Conservation (phyloP, 805 yeast species). For the Myxozyma sirexii region DNA sequence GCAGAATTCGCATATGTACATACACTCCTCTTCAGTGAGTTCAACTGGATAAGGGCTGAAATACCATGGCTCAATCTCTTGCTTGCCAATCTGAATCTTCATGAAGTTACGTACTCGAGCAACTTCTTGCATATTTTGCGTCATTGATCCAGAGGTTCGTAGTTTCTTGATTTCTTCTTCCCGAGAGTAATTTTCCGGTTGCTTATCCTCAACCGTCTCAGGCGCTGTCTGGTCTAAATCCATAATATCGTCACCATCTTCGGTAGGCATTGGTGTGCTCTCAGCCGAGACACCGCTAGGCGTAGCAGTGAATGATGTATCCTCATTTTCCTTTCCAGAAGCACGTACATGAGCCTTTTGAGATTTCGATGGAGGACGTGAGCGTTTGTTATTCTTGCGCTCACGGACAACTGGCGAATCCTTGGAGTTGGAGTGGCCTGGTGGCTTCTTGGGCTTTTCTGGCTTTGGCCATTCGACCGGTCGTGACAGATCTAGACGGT, state of each 20-base stretch:
- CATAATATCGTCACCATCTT: constrained; percentile 62
- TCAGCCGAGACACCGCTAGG: background rate
- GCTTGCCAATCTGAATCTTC: constrained; percentile 81
- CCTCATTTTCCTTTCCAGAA: constrained; percentile 42
- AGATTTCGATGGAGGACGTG: constrained; percentile 10
- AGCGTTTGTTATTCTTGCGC: constrained; percentile 28
- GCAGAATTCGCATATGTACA: constrained; percentile 90
- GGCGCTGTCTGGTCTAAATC: constrained; percentile 83
- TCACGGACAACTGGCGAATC: constrained; percentile 21
- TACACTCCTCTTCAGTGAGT: constrained; percentile 85
- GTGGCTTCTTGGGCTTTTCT: constrained; percentile 52
- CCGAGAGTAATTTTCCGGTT: constrained; percentile 68
- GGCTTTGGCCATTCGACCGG: constrained; percentile 74
- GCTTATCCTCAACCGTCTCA: constrained; percentile 59
- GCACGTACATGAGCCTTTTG: constrained; percentile 37
- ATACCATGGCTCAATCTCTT: constrained; percentile 97
- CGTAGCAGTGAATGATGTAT: constrained; percentile 2
- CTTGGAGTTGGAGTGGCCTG: constrained; percentile 37
- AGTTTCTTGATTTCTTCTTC: constrained; percentile 92
- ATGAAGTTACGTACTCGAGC: constrained; percentile 86
- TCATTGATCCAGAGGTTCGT: constrained; percentile 96
- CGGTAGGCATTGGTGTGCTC: constrained; percentile 24
- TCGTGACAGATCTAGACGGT: constrained; percentile 69
- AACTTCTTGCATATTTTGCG: constrained; percentile 82
- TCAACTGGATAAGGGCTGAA: constrained; percentile 97